Conservation (phyloP, 23 red algal genomes). For the Agarophyton chilense region DNA sequence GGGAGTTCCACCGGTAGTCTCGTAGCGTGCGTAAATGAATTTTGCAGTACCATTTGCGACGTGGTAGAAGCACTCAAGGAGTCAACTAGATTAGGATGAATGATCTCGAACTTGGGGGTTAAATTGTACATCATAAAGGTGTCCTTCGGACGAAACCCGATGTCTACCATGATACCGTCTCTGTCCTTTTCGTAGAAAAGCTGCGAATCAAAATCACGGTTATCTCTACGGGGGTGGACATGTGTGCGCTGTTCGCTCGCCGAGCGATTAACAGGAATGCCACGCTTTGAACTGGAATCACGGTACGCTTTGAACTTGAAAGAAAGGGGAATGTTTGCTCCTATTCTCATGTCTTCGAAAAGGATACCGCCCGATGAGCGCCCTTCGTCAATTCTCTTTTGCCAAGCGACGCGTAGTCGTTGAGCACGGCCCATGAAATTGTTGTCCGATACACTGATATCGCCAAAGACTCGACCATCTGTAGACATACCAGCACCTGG, state of each 20-base stretch:
- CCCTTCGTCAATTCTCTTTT: constrained; percentile 58
- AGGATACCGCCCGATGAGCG: constrained; percentile 49
- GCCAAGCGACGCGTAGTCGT: constrained; percentile 59
- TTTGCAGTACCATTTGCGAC: constrained; percentile 32
- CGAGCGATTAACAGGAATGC: constrained; percentile 11
- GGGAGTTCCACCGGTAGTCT: constrained; percentile 33
- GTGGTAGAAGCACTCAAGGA: background rate
- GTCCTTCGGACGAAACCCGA: constrained; percentile 37
- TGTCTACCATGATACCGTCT: constrained; percentile 42
- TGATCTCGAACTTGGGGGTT: constrained; percentile 30
- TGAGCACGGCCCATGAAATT: constrained; percentile 71
- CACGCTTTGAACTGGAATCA: constrained; percentile 35
- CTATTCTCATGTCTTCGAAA: constrained; percentile 71
- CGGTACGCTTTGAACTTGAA: constrained; percentile 41
- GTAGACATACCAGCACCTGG: constrained; percentile 73
- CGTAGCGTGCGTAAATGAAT: constrained; percentile 18
- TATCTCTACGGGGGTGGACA: background rate
- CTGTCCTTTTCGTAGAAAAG: constrained; percentile 51
- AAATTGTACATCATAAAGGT: constrained; percentile 16
- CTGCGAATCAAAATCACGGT: background rate
- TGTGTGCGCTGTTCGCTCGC: background rate
- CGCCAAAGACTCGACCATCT: constrained; percentile 69
- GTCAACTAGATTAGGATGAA: constrained; percentile 39
- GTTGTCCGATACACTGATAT: constrained; percentile 40
- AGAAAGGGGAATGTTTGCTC: constrained; percentile 40